phyloP scores from a whole-genome alignment of 1,284 basidiomycete species.

The Boletus semigastroideus region DNA sequence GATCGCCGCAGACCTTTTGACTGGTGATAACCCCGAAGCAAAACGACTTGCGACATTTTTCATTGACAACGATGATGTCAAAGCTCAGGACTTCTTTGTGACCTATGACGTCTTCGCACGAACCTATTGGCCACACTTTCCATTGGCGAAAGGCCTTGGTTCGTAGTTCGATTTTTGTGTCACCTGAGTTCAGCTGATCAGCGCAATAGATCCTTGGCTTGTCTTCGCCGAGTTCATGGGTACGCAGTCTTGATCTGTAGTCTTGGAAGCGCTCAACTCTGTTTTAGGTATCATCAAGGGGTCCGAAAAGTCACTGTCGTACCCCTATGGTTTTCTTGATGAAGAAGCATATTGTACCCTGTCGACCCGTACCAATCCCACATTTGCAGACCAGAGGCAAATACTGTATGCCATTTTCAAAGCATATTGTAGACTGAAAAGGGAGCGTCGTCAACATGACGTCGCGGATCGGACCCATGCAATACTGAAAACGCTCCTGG shows the following conservation, averaged over 20 bases:
- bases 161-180: slow-evolving; percentile 5
- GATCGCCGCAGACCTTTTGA: slow-evolving; percentile 25
- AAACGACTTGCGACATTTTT: slow-evolving; percentile 15
- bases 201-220: slow-evolving; percentile 48
- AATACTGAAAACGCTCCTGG: slow-evolving; percentile 43
- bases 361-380: slow-evolving; percentile 52
- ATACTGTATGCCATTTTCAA: slow-evolving; percentile 57
- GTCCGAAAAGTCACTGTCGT: slow-evolving; percentile 48
- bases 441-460: slow-evolving; percentile 49
- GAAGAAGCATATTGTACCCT: slow-evolving; percentile 45
- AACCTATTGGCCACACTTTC: slow-evolving; percentile 65
- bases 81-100: slow-evolving; percentile 32
- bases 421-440: slow-evolving; percentile 51
- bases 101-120: slow-evolving; percentile 52
- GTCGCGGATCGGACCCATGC: slow-evolving; percentile 64
- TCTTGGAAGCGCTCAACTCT: neutral
- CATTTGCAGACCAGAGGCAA: slow-evolving; percentile 50
- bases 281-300: slow-evolving; percentile 65
- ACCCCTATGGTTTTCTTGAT: slow-evolving; percentile 42
- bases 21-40: slow-evolving; percentile 7
- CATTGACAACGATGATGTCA: slow-evolving; percentile 10
- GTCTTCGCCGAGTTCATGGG: slow-evolving; percentile 73
- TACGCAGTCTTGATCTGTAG: slow-evolving; percentile 18
- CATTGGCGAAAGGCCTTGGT: slow-evolving; percentile 59
- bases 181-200: neutral